Evolutionary conservation across 176 grass and related monocot genomes (phyloP).

Genomic region (Poa pratensis): DNA sequence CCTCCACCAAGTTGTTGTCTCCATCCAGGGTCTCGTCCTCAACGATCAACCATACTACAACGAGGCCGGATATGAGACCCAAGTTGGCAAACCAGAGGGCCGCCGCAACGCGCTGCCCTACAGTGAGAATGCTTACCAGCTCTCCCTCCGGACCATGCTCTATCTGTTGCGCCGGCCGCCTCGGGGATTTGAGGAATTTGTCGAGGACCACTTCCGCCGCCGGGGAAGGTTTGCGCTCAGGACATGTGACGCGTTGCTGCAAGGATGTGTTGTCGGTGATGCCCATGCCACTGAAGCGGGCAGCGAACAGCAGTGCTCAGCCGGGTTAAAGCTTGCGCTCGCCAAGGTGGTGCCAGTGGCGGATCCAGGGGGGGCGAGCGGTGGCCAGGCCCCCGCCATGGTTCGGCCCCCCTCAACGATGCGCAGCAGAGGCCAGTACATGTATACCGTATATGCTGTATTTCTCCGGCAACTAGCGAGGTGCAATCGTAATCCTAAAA

Average conservation of each 20-base stretch:
- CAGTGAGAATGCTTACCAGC: background rate
- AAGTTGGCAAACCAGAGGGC: background rate
- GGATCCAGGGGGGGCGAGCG: too few relatives aligned
- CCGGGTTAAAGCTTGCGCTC: background rate
- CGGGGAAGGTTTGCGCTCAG: background rate
- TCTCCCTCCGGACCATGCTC: background rate
- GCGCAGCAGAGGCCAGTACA: too few relatives aligned
- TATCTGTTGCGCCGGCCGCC: background rate
- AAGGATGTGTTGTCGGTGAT: background rate
- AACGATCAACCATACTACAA: slow-evolving; percentile 2
- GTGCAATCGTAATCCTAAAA: too few relatives aligned
- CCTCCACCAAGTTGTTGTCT: background rate
- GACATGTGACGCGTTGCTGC: background rate
- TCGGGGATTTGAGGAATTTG: background rate
- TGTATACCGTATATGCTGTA: too few relatives aligned
- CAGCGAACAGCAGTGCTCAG: background rate
- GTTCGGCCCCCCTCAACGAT: too few relatives aligned
- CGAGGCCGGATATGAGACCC: background rate
- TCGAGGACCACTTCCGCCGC: background rate
- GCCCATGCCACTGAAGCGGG: background rate
- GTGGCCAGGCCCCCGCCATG: too few relatives aligned
- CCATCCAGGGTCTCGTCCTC: background rate
- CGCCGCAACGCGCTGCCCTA: background rate
- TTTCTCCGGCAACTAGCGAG: too few relatives aligned
- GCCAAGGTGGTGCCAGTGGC: background rate